Conservation (phyloP, 495 filamentous ascomycete species). For the Wilcoxina mikolae region DNA sequence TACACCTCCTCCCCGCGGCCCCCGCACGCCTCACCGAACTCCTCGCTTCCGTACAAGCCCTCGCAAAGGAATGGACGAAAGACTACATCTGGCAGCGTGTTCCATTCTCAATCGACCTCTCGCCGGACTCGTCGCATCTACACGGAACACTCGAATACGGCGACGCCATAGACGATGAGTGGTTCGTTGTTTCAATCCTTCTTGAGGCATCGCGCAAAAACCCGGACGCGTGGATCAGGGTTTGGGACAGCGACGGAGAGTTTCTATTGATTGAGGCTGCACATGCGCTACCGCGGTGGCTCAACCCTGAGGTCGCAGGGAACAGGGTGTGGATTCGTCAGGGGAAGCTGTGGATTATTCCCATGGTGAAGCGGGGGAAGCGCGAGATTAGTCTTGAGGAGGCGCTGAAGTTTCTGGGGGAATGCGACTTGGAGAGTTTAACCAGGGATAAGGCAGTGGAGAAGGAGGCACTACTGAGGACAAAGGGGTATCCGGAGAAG, state of each 20-base stretch:
- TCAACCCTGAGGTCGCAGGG: conserved; percentile 79
- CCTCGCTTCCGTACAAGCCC: conserved; percentile 13
- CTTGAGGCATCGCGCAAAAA: neutral
- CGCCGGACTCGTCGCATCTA: conserved; percentile 28
- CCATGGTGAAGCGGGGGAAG: conserved; percentile 27
- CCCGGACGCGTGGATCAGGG: conserved; percentile 34
- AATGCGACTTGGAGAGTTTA: neutral
- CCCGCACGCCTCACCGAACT: conserved; percentile 29
- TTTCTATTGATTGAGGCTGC: conserved; percentile 93
- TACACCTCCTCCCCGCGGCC: conserved; percentile 52
- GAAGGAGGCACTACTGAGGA: conserved; percentile 75
- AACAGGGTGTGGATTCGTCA: conserved; percentile 74
- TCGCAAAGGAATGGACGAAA: conserved; percentile 36
- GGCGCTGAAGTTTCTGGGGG: neutral
- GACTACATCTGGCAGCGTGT: conserved; percentile 96
- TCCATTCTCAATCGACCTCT: conserved; percentile 46
- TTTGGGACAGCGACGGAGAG: conserved; percentile 80
- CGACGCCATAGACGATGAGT: conserved; percentile 92
- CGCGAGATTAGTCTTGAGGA: neutral
- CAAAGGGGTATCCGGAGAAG: conserved; percentile 58
- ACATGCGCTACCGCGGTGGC: conserved; percentile 70
- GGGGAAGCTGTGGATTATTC: conserved; percentile 60
- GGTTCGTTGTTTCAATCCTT: conserved; percentile 60
- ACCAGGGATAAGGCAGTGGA: conserved; percentile 42
- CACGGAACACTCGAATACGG: conserved; percentile 69